Conservation (phyloP, 2,329 filamentous ascomycete species). For the Paracoccidioides brasiliensis region DNA sequence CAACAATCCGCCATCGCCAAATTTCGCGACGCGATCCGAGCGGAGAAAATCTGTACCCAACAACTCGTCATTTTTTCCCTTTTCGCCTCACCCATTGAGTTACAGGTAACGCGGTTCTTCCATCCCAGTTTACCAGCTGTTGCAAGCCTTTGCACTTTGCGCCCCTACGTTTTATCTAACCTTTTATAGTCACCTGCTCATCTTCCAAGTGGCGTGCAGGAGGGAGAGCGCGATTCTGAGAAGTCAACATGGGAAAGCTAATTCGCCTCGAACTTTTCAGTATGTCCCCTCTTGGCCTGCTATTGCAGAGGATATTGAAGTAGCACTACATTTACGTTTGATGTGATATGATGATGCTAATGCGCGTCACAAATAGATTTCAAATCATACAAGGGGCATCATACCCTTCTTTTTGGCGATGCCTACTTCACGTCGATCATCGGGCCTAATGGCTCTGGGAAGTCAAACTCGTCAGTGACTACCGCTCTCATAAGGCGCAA, state of each 20-base stretch:
- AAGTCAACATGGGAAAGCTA: conserved; percentile 69
- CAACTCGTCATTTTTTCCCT: not conserved
- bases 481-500: not conserved
- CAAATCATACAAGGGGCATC: conserved; percentile 98
- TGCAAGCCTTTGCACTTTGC: not conserved
- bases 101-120: not conserved
- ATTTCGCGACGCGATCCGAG: not conserved
- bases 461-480: conserved; percentile 77
- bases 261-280: conserved; percentile 89
- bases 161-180: not conserved
- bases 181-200: not conserved
- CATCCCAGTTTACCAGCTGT: not conserved
- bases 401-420: conserved; percentile 87
- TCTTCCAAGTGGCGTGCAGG: not conserved
- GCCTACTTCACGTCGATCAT: conserved; percentile 99
- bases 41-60: too few relatives aligned
- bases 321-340: conserved; percentile 10
- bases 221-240: not conserved
- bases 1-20: not conserved
- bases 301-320: conserved; percentile 7
- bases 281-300: conserved; percentile 34
- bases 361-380: conserved; percentile 53
- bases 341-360: not conserved
- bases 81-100: not conserved
- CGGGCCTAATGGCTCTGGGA: conserved; percentile 97